Percentiles rank a stretch among this genome's conserved stretches.
phyloP scores from a whole-genome alignment of 371 early-diverging fungal genomes.

The Mucor mucedo region DNA sequence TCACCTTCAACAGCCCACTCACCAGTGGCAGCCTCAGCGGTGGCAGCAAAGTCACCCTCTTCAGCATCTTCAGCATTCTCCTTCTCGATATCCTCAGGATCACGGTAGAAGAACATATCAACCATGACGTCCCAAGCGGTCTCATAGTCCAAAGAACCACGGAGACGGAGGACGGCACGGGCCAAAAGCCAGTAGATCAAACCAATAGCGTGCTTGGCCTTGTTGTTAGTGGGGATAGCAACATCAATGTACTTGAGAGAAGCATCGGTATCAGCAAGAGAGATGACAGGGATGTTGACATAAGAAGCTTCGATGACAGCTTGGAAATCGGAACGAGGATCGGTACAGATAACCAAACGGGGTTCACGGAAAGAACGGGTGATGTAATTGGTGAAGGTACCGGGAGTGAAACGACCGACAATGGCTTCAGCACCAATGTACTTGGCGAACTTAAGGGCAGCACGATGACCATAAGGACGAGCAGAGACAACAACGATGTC shows the following conservation, averaged over 20 bases:
- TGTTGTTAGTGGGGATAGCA: slow-evolving; percentile 99
- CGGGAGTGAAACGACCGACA: slow-evolving; percentile 99
- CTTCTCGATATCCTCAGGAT: slow-evolving; percentile 95
- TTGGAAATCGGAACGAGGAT: slow-evolving; percentile 99
- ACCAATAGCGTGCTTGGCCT: slow-evolving; percentile 98
- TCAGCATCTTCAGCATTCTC: slow-evolving; percentile 37
- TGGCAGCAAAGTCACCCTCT: slow-evolving; percentile 34
- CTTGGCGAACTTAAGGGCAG: slow-evolving; percentile 97
- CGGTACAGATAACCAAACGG: slow-evolving; percentile 97
- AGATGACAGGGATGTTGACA: slow-evolving; percentile 99
- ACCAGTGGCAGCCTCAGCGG: slow-evolving; percentile 27
- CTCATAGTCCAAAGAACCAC: slow-evolving; percentile 88
- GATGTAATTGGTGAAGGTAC: slow-evolving; percentile 99
- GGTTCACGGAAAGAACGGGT: slow-evolving; percentile 99
- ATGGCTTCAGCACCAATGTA: slow-evolving; percentile 98
- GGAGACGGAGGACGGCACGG: slow-evolving; percentile 97
- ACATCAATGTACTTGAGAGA: slow-evolving; percentile 95
- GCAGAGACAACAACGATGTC: slow-evolving; percentile 97
- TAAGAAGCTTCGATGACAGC: slow-evolving; percentile 98
- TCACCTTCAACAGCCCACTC: slow-evolving; percentile 47
- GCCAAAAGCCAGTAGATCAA: slow-evolving; percentile 97
- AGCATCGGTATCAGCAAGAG: slow-evolving; percentile 98
- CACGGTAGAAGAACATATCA: slow-evolving; percentile 97
- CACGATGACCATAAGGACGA: slow-evolving; percentile 98
- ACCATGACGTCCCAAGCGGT: slow-evolving; percentile 94